Conservation (phyloP, 495 filamentous ascomycete species). For the Podospora pseudopauciseta region DNA sequence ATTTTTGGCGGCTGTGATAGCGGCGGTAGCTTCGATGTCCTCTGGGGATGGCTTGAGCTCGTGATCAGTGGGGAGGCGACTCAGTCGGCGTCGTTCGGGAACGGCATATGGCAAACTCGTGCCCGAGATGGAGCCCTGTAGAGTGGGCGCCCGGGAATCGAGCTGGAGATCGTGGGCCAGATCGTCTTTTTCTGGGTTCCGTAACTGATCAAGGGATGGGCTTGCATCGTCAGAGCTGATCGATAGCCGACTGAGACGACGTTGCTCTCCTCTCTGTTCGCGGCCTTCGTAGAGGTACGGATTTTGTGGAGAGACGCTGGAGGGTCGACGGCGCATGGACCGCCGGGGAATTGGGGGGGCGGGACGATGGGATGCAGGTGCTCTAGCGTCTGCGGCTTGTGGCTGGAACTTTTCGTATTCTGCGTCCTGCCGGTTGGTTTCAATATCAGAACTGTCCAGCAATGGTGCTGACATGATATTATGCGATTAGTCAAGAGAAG, state of each 20-base stretch:
- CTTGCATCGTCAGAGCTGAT: not conserved
- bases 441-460: constrained; percentile 2
- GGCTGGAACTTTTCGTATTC: constrained; percentile 2
- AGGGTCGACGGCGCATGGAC: not conserved
- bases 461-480: constrained; percentile 13
- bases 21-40: not conserved
- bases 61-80: not conserved
- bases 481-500: not conserved
- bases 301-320: not conserved
- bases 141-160: not conserved
- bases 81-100: not conserved
- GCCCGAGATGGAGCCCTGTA: not conserved
- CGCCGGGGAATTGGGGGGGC: not conserved
- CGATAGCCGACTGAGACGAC: not conserved
- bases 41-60: not conserved
- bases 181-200: not conserved
- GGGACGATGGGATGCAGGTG: not conserved
- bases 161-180: not conserved
- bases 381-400: not conserved
- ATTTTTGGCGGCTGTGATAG: not conserved
- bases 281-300: not conserved
- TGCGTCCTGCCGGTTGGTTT: not conserved
- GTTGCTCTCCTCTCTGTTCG: not conserved
- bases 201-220: not conserved
- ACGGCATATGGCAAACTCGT: not conserved